Conservation (phyloP, 2,329 filamentous ascomycete genomes). For the Blumeria hordei region DNA sequence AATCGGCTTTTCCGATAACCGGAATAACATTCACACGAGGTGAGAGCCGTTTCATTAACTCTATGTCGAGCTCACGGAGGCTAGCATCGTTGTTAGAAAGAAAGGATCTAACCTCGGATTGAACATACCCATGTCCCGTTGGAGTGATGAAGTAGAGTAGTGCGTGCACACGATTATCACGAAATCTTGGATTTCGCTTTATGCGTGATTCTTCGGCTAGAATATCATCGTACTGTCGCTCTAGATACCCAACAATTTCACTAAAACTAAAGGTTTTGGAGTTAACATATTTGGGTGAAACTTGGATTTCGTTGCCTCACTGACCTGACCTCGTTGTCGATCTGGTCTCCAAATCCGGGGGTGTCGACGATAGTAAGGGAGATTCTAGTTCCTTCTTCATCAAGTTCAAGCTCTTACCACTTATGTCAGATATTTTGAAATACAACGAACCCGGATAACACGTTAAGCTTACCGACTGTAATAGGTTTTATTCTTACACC, state of each 20-base stretch:
- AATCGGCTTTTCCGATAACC: constrained; percentile 95
- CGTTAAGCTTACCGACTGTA: constrained; percentile 55
- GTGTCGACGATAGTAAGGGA: constrained; percentile 97
- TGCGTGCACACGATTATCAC: constrained; percentile 95
- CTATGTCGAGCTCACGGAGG: constrained; percentile 94
- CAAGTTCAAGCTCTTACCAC: constrained; percentile 60
- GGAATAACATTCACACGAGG: constrained; percentile 97
- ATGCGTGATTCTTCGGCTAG: constrained; percentile 97
- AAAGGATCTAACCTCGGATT: not conserved
- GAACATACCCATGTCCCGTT: constrained; percentile 66
- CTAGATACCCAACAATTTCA: constrained; percentile 94
- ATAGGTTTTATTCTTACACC: constrained; percentile 97
- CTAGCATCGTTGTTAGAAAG: constrained; percentile 21
- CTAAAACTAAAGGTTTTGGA: constrained; percentile 40
- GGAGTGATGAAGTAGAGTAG: constrained; percentile 99
- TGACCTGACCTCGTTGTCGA: constrained; percentile 95
- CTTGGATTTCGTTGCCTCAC: constrained; percentile 7
- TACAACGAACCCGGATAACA: not conserved
- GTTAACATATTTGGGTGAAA: not conserved
- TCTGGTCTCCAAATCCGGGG: constrained; percentile 92
- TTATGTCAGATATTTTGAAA: constrained; percentile 6
- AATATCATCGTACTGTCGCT: constrained; percentile 98
- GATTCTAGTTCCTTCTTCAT: constrained; percentile 95
- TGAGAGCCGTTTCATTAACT: constrained; percentile 97
- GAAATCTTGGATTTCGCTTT: constrained; percentile 99